Evolutionary conservation across 1,284 basidiomycete species (phyloP), one percentile per base, ranked within the genome.

Genomic region (Ceratobasidium theobromae): DNA sequence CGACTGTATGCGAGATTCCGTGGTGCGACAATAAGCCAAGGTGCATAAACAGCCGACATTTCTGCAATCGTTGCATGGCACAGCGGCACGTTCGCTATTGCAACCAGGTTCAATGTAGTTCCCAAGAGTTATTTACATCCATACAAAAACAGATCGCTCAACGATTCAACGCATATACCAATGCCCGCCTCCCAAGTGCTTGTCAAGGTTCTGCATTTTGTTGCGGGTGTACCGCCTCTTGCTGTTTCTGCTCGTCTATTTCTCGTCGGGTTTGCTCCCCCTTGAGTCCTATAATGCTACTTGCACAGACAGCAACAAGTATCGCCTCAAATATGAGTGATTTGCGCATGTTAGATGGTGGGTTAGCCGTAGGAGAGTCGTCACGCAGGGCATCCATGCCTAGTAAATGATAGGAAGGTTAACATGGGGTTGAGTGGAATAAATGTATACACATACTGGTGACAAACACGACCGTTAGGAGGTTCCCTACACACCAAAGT

Each of bases 301-400:
- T 65, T 35, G 78, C 77, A 6, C 78, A 72, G 1, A 70, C 73
- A 66, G 82, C 70, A 1, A 84, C 77, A 41, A 84, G 70, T 0
- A 74, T 73, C 1, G 82, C 87, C 40, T 86, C 82, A 72, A 91
- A 83, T 32, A 91, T 83, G 52, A 88, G 75, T 3, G 82, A 82
- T 16, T 77, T 76, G 35, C 75, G 80, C 87, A 91, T 88, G 74
- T 89, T 88, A 38, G 83, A 76, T 0, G 89, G 88, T 3, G 88
- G 89, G 48, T 79, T 73, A n/a, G 85, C 87, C 27, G 80, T 73
- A 11, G 43, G 43, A 3, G 79, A 72, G 1, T 82, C 77, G 9
- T 82, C 87, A 53, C 88, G 84, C 12, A 92, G 79, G 1, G 86
- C 85, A 53, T 82, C 81, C 74, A 86, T 79, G 41, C 76, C 88